Evolutionary conservation across 1,284 basidiomycete species (phyloP).

Genomic region (Sanghuangporus baumii): DNA sequence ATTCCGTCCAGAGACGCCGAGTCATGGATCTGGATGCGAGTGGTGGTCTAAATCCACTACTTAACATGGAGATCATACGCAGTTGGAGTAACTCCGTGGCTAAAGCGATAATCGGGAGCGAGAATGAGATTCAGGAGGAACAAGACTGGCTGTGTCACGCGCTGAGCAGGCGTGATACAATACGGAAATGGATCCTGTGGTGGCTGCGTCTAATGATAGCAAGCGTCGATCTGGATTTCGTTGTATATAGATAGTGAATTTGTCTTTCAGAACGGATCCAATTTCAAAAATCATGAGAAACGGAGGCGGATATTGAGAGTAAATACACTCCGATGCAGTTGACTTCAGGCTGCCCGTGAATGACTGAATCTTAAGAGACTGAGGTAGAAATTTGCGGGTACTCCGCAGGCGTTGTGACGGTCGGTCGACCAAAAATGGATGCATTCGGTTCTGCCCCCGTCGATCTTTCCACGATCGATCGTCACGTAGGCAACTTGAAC

Average conservation of each 20-base stretch:
- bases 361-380: not conserved
- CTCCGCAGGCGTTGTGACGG: not conserved
- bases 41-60: not conserved
- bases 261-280: not conserved
- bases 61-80: not conserved
- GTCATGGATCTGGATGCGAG: not conserved
- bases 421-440: not conserved
- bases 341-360: not conserved
- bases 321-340: not conserved
- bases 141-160: not conserved
- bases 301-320: not conserved
- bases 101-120: slow-evolving; percentile 1
- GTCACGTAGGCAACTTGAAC: not conserved
- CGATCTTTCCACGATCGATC: not conserved
- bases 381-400: not conserved
- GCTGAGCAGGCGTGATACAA: not conserved
- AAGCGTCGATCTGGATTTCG: not conserved
- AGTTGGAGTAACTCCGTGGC: not conserved
- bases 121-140: not conserved
- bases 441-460: not conserved
- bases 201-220: not conserved
- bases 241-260: not conserved
- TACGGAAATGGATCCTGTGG: not conserved
- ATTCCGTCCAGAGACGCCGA: not conserved
- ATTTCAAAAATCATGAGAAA: not conserved